Evolutionary conservation across 345 rosid species (phyloP).

Genomic region (Corymbia maculata): DNA sequence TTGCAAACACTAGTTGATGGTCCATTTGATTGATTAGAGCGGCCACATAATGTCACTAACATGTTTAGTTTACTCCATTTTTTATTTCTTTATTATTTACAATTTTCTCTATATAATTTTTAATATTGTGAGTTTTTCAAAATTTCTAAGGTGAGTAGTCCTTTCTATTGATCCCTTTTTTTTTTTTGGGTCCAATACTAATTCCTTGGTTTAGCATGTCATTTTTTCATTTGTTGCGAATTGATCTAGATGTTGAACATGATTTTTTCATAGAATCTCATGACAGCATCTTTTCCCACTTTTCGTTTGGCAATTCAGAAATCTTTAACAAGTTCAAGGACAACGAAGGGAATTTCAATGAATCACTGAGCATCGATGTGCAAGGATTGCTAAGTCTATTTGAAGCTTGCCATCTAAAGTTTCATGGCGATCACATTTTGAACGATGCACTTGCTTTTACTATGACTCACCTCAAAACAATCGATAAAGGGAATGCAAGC

Average conservation of each 20-base stretch:
- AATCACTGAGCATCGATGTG: neutral
- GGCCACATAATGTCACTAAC: neutral
- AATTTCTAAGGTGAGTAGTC: neutral
- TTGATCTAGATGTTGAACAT: neutral
- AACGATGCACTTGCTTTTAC: conserved; percentile 24
- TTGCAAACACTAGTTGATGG: neutral
- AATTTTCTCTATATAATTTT: too few species aligned
- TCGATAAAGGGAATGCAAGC: neutral
- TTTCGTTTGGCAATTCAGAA: conserved; percentile 1
- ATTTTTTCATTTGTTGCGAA: too few species aligned
- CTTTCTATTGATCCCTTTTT: neutral
- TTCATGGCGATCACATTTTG: conserved; percentile 15
- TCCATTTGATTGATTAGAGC: neutral
- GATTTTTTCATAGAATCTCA: neutral
- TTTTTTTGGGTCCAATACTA: too few species aligned
- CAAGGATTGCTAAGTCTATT: conserved; percentile 21
- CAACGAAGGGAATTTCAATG: neutral
- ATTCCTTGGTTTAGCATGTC: neutral
- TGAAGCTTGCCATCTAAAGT: conserved; percentile 18
- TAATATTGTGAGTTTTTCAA: neutral
- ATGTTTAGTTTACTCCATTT: neutral
- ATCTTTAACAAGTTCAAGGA: conserved; percentile 14
- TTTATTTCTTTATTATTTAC: too few species aligned
- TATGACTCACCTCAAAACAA: conserved; percentile 1
- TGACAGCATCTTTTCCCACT: neutral